Evolutionary conservation across 2,329 filamentous ascomycete genomes (phyloP), one percentile per base, ranked within the genome.

Genomic region (Phyllosticta capitalensis): DNA sequence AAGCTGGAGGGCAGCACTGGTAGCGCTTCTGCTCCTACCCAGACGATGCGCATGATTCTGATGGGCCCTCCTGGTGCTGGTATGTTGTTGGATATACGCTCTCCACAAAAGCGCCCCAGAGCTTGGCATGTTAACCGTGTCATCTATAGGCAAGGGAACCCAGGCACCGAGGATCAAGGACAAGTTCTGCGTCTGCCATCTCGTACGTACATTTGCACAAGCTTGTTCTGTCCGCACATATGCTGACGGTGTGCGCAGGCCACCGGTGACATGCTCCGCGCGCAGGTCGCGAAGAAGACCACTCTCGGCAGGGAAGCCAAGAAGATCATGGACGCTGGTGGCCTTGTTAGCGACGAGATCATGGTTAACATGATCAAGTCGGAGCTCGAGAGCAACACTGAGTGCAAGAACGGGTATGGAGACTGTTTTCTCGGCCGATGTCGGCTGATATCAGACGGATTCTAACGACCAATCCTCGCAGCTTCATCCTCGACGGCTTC

Each of bases 291-390:
- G 65, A 95, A 95, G 80, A 96, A 97, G 86, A 99, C 94, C 61
- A 78, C 89, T 62, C 85, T 99, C 65, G 94, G 94, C 68, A 85
- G 89, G 72, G 91, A 96, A 81, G 94, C 94, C 66, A 99, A 99
- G 87, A 97, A 97, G 86, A 99, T 99, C 76, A 99, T 99, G 94
- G 94, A 99, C 73, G 88, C 92, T 74, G 94, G 94, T 69, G 92
- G 92, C 67, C 85, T 99, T 61, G 94, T 99, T 74, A 95, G 91
- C 76, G 94, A 99, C 76, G 92, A 97, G 74, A 99, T 99, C 73
- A 92, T 99, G 84, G 89, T 99, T 76, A 91, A 92, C 77, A 99
- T 99, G 94, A 99, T 99, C 81, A 92, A 94, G 85, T 89, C 87
- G 74, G 92, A 99, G 82, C 83, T 99, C 56, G 89, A 95, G 71